These are phyloP conservation scores for Plasmodium ovale DNA, from an alignment of 169 alveolate species.

Conservation along the genomic window DNA sequence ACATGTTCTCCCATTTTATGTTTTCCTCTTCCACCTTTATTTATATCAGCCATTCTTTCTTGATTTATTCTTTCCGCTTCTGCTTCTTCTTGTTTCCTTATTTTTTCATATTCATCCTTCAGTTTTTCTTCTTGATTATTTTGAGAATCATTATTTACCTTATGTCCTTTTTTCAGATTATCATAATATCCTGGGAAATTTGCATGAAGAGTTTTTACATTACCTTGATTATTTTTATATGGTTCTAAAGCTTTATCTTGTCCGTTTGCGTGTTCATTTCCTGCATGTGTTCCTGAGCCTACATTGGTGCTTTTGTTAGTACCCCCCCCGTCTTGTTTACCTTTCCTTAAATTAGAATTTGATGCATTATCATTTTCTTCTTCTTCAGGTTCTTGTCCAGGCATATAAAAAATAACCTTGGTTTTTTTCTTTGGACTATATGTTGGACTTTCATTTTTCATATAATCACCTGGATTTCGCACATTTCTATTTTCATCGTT, in stretches of 20 bases:
- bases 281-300: neutral
- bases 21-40: slow-evolving; percentile 15
- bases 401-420: slow-evolving; percentile 72
- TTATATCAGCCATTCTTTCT: slow-evolving; percentile 42
- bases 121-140: slow-evolving; percentile 34
- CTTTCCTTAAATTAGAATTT: slow-evolving; percentile 13
- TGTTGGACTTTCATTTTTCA: slow-evolving; percentile 47
- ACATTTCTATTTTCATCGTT: neutral
- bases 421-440: slow-evolving; percentile 23
- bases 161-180: slow-evolving; percentile 18
- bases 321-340: neutral
- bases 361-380: neutral
- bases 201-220: slow-evolving; percentile 9
- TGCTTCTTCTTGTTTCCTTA: slow-evolving; percentile 55
- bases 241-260: slow-evolving; percentile 36
- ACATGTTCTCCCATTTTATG: slow-evolving; percentile 4
- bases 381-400: slow-evolving; percentile 10
- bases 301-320: neutral
- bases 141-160: slow-evolving; percentile 9
- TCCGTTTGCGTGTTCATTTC: slow-evolving; percentile 9
- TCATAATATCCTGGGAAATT: slow-evolving; percentile 2
- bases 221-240: slow-evolving; percentile 17
- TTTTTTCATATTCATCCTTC: slow-evolving; percentile 43
- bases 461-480: slow-evolving; percentile 2
- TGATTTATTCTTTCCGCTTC: slow-evolving; percentile 29